Evolutionary conservation across 805 yeast genomes (phyloP), one percentile per base, ranked within the genome.

Genomic region (Hanseniaspora osmophila): DNA sequence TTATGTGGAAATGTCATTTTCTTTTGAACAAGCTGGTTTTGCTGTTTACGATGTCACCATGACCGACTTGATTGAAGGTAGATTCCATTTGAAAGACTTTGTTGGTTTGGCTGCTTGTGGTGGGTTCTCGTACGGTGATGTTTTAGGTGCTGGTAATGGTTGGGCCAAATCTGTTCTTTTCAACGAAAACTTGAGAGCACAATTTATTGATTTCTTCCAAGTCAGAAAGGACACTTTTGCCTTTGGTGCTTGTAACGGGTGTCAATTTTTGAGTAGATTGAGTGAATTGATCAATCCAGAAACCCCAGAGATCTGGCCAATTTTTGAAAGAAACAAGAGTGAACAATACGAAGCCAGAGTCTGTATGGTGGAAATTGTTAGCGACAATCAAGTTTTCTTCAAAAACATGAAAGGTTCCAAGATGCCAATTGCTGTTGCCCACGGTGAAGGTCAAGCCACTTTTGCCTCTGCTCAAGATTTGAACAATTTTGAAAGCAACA

Each of bases 71-170:
- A 66, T 88, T 50, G 66, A 73, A 35, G 94, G 94, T 40, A 73
- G 69, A 55, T 82, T 82, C 33, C 62, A 78, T 16, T 71, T 92
- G 52, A 80, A 77, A 57, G 81, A 77, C 40, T 92, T 92, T 64
- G 85, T 80, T 43, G 98, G 98, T 50, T 56, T 92, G 42, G 97
- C 96, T 39, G 97, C 97, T 3, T 94, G 98, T 68, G 98, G 98
- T 65, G 98, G 98, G 13, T 92, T 92, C 71, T 86, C 96, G 1
- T 92, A 88, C 59, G 98, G 98, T 72, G 98, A 92, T 66, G 98
- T 92, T 42, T 71, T 92, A 49, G 98, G 98, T 54, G 98, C 98
- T 33, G 98, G 96, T 61, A 83, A 90, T 45, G 98, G 98, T 48
- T 92, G 98, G 98, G 98, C 98, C 48, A 87, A 86, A 59, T 85